Conservation (phyloP, 208 protist genomes). For the Trypanosoma avium region DNA sequence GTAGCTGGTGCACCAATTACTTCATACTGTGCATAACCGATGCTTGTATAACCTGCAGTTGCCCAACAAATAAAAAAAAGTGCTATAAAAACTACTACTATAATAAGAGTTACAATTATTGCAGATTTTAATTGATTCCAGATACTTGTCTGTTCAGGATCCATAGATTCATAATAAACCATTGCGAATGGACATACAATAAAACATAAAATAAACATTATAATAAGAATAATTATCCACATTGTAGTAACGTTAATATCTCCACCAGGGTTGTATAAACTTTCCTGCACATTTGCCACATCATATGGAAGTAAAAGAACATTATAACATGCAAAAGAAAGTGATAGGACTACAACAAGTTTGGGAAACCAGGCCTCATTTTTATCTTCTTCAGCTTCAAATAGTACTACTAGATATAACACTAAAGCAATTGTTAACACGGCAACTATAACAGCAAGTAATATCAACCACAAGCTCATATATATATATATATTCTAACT, state of each 20-base stretch:
- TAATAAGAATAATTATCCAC: slow-evolving; percentile 55
- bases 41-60: slow-evolving; percentile 20
- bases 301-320: slow-evolving; percentile 93
- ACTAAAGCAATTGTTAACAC: slow-evolving; percentile 45
- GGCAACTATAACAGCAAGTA: slow-evolving; percentile 51
- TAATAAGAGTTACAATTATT: slow-evolving; percentile 30
- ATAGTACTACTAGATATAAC: slow-evolving; percentile 52
- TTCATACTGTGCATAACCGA: slow-evolving; percentile 22
- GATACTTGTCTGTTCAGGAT: slow-evolving; percentile 41
- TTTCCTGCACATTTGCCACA: slow-evolving; percentile 65
- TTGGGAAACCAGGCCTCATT: slow-evolving; percentile 60
- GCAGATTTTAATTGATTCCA: slow-evolving; percentile 26
- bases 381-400: slow-evolving; percentile 59
- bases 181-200: slow-evolving; percentile 86
- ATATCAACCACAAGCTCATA: slow-evolving; percentile 49
- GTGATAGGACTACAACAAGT: slow-evolving; percentile 42
- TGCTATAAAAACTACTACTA: slow-evolving; percentile 33
- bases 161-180: slow-evolving; percentile 91
- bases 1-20: neutral
- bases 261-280: slow-evolving; percentile 18
- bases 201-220: slow-evolving; percentile 44
- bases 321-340: slow-evolving; percentile 64
- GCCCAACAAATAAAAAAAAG: slow-evolving; percentile 31
- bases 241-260: slow-evolving; percentile 51
- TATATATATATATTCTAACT: neutral